phyloP scores from a whole-genome alignment of 2,329 filamentous ascomycete genomes.

The Penicillium sp. region DNA sequence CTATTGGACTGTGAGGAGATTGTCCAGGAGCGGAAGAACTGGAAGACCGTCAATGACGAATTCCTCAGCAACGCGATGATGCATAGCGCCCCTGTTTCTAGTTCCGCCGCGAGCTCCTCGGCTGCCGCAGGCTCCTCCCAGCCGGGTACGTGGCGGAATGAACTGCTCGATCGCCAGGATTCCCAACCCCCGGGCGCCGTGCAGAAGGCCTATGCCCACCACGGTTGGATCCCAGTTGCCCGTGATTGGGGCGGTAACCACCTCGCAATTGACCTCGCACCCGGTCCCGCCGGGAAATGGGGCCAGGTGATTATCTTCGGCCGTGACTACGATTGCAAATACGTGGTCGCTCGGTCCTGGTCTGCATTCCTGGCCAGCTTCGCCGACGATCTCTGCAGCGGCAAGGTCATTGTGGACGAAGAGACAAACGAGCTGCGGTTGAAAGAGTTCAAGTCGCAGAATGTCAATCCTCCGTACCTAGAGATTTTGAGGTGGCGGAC shows the following conservation, averaged over 20 bases:
- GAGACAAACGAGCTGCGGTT: constrained; percentile 88
- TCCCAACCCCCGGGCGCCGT: constrained; percentile 81
- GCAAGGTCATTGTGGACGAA: constrained; percentile 89
- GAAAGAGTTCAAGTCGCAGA: constrained; percentile 81
- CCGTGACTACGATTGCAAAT: constrained; percentile 97
- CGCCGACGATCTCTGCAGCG: constrained; percentile 84
- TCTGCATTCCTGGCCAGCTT: constrained; percentile 76
- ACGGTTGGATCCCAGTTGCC: constrained; percentile 90
- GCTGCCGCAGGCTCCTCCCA: constrained; percentile 52
- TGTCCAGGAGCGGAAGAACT: constrained; percentile 95
- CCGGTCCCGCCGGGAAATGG: constrained; percentile 85
- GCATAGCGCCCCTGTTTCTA: constrained; percentile 61
- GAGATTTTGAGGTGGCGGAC: constrained; percentile 92
- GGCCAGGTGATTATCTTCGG: constrained; percentile 96
- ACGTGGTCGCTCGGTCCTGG: constrained; percentile 92
- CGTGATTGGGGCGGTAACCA: constrained; percentile 99
- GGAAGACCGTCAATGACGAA: constrained; percentile 88
- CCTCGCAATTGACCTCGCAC: constrained; percentile 85
- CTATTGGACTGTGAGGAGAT: constrained; percentile 97
- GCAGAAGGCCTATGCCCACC: constrained; percentile 88
- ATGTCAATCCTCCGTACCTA: constrained; percentile 87
- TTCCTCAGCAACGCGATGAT: constrained; percentile 61
- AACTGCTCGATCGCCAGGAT: constrained; percentile 77
- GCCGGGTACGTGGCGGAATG: constrained; percentile 72
- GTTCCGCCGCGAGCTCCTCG: constrained; percentile 64